Conservation (phyloP, 2,329 filamentous ascomycete species). For the Penicillium sp. region DNA sequence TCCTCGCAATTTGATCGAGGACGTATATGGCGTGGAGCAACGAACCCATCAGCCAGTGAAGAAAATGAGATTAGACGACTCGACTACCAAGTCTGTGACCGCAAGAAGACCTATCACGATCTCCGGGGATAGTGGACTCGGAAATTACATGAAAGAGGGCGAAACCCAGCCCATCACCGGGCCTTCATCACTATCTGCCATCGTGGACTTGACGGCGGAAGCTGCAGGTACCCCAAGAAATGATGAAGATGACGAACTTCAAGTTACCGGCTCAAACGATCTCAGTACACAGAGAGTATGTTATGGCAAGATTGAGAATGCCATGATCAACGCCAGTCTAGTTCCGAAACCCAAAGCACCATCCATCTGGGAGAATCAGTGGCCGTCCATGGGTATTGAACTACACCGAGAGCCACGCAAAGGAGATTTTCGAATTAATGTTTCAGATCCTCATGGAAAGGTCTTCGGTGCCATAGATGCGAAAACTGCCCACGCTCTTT, state of each 20-base stretch:
- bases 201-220: slow-evolving; percentile 47
- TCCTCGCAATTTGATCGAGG: slow-evolving; percentile 61
- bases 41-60: slow-evolving; percentile 63
- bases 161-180: slow-evolving; percentile 41
- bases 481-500: slow-evolving; percentile 64
- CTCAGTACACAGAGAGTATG: slow-evolving; percentile 70
- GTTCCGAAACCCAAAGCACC: slow-evolving; percentile 68
- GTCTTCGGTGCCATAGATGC: slow-evolving; percentile 75
- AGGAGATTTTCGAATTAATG: slow-evolving; percentile 60
- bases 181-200: slow-evolving; percentile 52
- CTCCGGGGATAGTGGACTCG: slow-evolving; percentile 56
- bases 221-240: slow-evolving; percentile 25
- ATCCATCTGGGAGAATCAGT: slow-evolving; percentile 51
- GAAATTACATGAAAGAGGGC: slow-evolving; percentile 64
- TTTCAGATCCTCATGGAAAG: slow-evolving; percentile 67
- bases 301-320: slow-evolving; percentile 71
- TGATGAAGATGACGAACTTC: slow-evolving; percentile 39
- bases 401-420: slow-evolving; percentile 60
- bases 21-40: slow-evolving; percentile 70
- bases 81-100: slow-evolving; percentile 46
- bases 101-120: slow-evolving; percentile 45
- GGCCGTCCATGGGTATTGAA: slow-evolving; percentile 71
- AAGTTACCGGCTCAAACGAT: slow-evolving; percentile 54
- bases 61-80: slow-evolving; percentile 57
- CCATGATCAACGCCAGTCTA: slow-evolving; percentile 62